Percentiles rank a stretch among this genome's conserved stretches.
These are phyloP conservation scores for Diaporthe ampelina DNA, from an alignment of 2,329 filamentous ascomycete species.

Conservation along the genomic window DNA sequence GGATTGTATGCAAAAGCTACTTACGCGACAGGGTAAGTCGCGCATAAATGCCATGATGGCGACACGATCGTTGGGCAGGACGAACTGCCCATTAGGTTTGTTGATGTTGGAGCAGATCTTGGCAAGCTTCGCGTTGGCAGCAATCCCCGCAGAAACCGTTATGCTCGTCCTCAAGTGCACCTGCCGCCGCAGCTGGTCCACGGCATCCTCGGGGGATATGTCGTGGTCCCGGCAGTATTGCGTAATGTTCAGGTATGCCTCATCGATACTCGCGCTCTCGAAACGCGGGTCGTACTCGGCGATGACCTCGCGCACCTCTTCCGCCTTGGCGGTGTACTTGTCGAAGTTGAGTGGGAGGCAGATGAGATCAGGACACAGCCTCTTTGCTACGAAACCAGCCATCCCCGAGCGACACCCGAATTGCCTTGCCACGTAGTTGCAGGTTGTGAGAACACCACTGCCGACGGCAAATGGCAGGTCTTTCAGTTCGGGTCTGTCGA, in stretches of 20 bases:
- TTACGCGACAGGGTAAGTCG: conserved; percentile 77
- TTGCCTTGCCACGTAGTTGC: conserved; percentile 90
- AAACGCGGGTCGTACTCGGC: conserved; percentile 91
- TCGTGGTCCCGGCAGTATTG: conserved; percentile 81
- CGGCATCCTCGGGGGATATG: conserved; percentile 78
- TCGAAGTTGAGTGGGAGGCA: conserved; percentile 87
- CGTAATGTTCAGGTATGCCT: conserved; percentile 96
- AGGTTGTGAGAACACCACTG: conserved; percentile 73
- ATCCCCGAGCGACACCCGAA: conserved; percentile 95
- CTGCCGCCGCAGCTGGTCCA: conserved; percentile 82
- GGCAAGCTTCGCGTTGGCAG: conserved; percentile 90
- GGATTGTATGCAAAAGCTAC: no score
- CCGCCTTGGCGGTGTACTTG: conserved; percentile 92
- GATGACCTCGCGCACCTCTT: conserved; percentile 86
- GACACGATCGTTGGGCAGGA: conserved; percentile 77
- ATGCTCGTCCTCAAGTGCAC: conserved; percentile 83
- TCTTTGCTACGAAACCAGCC: conserved; percentile 95
- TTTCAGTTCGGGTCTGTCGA: conserved; percentile 86
- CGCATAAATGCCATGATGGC: conserved; percentile 90
- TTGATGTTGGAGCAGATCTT: conserved; percentile 97
- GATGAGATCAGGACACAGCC: conserved; percentile 89
- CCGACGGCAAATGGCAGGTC: conserved; percentile 93
- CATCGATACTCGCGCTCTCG: conserved; percentile 94
- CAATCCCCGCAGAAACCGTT: conserved; percentile 94
- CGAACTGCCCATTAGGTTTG: conserved; percentile 95